These are phyloP conservation scores for Serendipita indica DNA, from an alignment of 768 basidiomycete species.

Conservation along the genomic window DNA sequence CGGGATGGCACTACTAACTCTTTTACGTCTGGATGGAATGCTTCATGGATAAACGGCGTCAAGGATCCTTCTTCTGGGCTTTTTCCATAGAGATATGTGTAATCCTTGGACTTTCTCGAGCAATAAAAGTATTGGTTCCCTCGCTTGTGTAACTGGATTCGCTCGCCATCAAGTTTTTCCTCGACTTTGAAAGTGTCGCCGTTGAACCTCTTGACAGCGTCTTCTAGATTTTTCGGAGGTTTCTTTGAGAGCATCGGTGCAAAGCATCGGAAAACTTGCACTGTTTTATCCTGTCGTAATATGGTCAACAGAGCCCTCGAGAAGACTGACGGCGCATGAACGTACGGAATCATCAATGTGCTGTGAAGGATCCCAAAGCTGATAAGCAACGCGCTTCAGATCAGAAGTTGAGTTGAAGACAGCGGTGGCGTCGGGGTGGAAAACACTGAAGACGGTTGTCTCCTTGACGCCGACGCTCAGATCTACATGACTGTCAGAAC, in stretches of 20 bases:
- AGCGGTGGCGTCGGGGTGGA: conserved; percentile 89
- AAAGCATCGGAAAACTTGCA: conserved; percentile 74
- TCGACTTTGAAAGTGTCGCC: conserved; percentile 74
- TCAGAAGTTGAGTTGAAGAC: conserved; percentile 95
- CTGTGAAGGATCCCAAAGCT: conserved; percentile 59
- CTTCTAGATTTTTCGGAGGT: conserved; percentile 63
- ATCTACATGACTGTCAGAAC: conserved; percentile 32
- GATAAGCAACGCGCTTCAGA: conserved; percentile 84
- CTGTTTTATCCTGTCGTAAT: conserved; percentile 52
- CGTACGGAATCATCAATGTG: conserved; percentile 49
- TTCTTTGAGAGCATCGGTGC: conserved; percentile 93
- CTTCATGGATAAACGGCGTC: conserved; percentile 69
- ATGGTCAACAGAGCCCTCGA: not conserved
- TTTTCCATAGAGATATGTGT: conserved; percentile 82
- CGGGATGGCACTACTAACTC: conserved; percentile 40
- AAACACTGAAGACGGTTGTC: conserved; percentile 76
- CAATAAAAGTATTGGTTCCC: conserved; percentile 87
- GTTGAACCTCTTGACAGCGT: conserved; percentile 74
- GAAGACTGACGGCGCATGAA: not conserved
- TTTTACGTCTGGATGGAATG: conserved; percentile 60
- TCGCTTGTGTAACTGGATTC: conserved; percentile 89
- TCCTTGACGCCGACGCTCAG: conserved; percentile 89
- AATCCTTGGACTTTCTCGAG: conserved; percentile 84
- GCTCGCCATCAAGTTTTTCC: conserved; percentile 94
- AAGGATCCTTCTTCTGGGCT: conserved; percentile 70